Conservation (phyloP, 2,329 filamentous ascomycete species). For the Chaetomium sp. region DNA sequence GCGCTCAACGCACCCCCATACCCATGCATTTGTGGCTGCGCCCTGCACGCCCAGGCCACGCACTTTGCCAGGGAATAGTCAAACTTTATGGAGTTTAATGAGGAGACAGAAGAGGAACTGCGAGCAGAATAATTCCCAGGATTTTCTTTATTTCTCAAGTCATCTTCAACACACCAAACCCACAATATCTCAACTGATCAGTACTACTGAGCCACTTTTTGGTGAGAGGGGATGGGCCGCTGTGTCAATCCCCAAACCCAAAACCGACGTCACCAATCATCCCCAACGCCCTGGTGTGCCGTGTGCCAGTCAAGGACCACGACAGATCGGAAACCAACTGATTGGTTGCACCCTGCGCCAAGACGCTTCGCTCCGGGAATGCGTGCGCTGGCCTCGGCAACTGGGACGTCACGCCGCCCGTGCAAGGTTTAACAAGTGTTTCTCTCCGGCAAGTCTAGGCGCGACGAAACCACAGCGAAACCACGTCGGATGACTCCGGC, state of each 20-base stretch:
- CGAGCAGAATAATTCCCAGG: neutral
- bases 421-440: no score
- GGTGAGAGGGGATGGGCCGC: neutral
- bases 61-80: neutral
- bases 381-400: neutral
- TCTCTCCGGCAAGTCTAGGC: no score
- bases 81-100: no score
- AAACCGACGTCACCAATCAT: neutral
- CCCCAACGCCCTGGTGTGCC: neutral
- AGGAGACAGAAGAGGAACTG: neutral
- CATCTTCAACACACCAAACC: neutral
- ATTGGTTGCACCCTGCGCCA: conserved; percentile 2
- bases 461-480: no score
- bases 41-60: neutral
- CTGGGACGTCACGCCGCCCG: conserved; percentile 3
- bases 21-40: neutral
- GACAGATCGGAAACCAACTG: neutral
- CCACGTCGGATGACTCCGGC: no score
- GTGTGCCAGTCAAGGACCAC: neutral
- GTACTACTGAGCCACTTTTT: neutral
- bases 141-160: neutral
- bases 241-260: neutral
- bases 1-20: neutral
- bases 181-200: neutral
- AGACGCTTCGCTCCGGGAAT: conserved; percentile 3